A percentile compares a stretch with the other conserved stretches of the same genome.
phyloP scores from a whole-genome alignment of 163 green algal species.

The Chlamydomonas reinhardtii region DNA sequence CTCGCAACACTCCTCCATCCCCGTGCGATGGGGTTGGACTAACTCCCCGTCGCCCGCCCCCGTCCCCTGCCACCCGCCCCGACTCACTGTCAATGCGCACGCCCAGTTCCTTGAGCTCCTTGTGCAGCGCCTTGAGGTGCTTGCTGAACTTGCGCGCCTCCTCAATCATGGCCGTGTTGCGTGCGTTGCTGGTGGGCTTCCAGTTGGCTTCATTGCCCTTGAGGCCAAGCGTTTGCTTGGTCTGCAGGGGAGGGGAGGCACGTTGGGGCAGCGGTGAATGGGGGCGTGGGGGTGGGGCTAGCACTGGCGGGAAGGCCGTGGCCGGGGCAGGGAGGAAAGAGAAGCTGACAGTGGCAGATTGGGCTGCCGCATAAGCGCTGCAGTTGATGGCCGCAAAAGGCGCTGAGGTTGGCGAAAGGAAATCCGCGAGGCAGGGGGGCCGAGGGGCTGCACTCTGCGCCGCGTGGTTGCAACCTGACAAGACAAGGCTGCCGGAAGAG shows the following conservation, averaged over 20 bases:
- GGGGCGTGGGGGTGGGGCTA: not conserved
- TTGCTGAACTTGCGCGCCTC: slow-evolving; percentile 83
- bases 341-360: too few relatives aligned
- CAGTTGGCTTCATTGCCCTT: slow-evolving; percentile 33
- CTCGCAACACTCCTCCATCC: too few relatives aligned
- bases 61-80: not conserved
- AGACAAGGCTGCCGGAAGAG: too few relatives aligned
- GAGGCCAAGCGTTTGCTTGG: slow-evolving; percentile 38
- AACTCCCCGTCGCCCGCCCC: too few relatives aligned
- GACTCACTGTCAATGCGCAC: slow-evolving; percentile 8
- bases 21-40: too few relatives aligned
- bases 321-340: not conserved
- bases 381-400: too few relatives aligned
- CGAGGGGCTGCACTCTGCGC: too few relatives aligned
- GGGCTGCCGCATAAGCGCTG: too few relatives aligned
- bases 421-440: too few relatives aligned
- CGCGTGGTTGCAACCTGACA: too few relatives aligned
- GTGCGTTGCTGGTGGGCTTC: slow-evolving; percentile 77
- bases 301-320: not conserved
- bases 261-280: not conserved
- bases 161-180: slow-evolving; percentile 87
- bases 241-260: slow-evolving; percentile 2
- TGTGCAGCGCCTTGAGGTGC: slow-evolving; percentile 81
- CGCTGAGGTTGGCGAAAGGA: too few relatives aligned
- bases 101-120: slow-evolving; percentile 70